phyloP scores from a whole-genome alignment of 2,329 filamentous ascomycete genomes.

The Elsinoe arachidis region DNA sequence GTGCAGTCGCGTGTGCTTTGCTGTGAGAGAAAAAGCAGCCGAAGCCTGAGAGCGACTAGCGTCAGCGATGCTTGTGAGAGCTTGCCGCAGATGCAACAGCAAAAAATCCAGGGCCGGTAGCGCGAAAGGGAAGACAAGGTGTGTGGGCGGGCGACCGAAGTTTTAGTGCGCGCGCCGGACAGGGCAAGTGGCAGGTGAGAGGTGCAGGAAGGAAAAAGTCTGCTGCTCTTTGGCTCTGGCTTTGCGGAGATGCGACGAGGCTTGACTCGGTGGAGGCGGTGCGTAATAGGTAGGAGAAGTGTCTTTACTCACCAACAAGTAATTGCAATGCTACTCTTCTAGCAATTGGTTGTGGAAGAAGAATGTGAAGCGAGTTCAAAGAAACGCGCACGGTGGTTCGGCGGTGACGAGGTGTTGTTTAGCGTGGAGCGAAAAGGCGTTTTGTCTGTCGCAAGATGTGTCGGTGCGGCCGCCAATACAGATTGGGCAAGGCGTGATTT shows the following conservation, averaged over 20 bases:
- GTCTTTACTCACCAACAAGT: background rate
- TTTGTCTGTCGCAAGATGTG: constrained; percentile 23
- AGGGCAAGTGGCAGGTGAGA: constrained; percentile 9
- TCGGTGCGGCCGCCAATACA: constrained; percentile 6
- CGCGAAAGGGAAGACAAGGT: constrained; percentile 12
- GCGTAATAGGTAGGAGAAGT: background rate
- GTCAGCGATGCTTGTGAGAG: constrained; percentile 11
- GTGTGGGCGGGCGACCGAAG: constrained; percentile 12
- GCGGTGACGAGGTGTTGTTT: constrained; percentile 10
- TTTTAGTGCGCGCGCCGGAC: constrained; percentile 11
- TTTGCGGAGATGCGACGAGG: background rate
- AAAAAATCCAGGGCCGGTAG: constrained; percentile 8
- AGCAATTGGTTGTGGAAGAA: background rate
- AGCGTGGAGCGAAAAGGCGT: constrained; percentile 8
- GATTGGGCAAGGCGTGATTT: background rate
- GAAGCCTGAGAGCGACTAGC: constrained; percentile 4
- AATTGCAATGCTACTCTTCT: background rate
- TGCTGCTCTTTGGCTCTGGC: background rate
- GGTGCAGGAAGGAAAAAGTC: constrained; percentile 5
- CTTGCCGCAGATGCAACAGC: background rate
- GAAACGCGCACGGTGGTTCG: constrained; percentile 12
- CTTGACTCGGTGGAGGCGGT: constrained; percentile 1
- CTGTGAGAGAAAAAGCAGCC: background rate
- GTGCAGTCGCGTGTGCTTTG: constrained; percentile 2
- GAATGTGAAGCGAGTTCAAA: constrained; percentile 3